Conservation (phyloP, 2,329 filamentous ascomycete genomes). For the Trichoderma guizhouense region DNA sequence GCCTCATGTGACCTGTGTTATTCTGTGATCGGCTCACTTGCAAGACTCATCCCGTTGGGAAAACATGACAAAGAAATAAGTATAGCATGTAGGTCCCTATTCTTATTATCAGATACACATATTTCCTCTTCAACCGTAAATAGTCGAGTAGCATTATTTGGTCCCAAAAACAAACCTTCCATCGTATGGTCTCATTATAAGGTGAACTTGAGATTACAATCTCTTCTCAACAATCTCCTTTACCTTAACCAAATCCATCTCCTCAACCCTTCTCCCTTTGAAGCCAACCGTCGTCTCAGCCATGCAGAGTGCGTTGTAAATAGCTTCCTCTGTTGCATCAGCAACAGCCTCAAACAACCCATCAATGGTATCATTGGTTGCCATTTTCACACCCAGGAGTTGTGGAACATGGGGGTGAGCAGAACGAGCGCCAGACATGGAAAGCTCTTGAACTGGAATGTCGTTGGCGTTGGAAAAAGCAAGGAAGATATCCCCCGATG, state of each 20-base stretch:
- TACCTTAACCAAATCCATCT: slow-evolving; percentile 45
- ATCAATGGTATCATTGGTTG: slow-evolving; percentile 59
- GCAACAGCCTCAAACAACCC: slow-evolving; percentile 59
- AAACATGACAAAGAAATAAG: not conserved
- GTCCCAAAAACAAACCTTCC: not conserved
- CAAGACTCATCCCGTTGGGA: not conserved
- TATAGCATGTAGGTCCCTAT: not conserved
- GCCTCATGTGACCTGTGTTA: not conserved
- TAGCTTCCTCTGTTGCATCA: slow-evolving; percentile 63
- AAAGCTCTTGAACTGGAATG: slow-evolving; percentile 36
- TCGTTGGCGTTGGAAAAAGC: slow-evolving; percentile 62
- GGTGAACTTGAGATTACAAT: not conserved
- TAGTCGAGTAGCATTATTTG: not conserved
- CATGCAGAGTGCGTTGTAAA: slow-evolving; percentile 62
- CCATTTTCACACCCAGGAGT: slow-evolving; percentile 20
- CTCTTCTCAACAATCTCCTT: slow-evolving; percentile 45
- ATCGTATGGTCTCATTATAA: not conserved
- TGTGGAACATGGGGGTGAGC: not conserved
- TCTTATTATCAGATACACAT: not conserved
- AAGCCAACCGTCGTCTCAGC: slow-evolving; percentile 56
- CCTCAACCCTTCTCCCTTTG: slow-evolving; percentile 47
- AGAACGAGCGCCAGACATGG: not conserved
- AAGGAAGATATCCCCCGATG: slow-evolving; percentile 64
- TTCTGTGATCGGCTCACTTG: not conserved
- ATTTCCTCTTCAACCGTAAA: not conserved